Conservation (phyloP, 2,329 filamentous ascomycete species). For the Teratosphaeria destructans region DNA sequence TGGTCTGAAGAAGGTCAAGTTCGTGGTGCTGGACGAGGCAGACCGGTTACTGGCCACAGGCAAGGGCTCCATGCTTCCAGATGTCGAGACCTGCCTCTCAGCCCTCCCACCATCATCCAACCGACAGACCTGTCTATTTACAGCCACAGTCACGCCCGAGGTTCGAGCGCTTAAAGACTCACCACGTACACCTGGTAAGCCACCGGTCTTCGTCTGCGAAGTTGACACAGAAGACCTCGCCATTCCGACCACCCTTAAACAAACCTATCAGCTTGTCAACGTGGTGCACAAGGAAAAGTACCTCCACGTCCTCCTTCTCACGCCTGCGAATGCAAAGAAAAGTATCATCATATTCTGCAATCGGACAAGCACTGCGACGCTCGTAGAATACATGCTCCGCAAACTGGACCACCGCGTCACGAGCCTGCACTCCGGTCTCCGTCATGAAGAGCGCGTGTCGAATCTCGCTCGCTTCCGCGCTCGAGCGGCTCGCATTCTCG, state of each 20-base stretch:
- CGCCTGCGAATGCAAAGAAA: conserved; percentile 62
- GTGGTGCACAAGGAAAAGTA: conserved; percentile 93
- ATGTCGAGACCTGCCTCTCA: conserved; percentile 78
- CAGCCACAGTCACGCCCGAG: conserved; percentile 87
- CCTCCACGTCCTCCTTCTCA: conserved; percentile 82
- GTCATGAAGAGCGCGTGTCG: conserved; percentile 71
- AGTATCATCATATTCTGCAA: conserved; percentile 92
- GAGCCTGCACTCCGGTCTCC: conserved; percentile 76
- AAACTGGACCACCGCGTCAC: conserved; percentile 83
- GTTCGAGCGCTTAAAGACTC: conserved; percentile 70
- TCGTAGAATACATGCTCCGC: conserved; percentile 78
- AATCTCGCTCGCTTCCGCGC: conserved; percentile 90
- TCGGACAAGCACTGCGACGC: conserved; percentile 75
- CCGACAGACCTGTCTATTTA: conserved; percentile 92
- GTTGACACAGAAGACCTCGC: conserved; percentile 63
- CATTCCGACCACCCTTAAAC: conserved; percentile 68
- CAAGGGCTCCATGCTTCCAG: conserved; percentile 82
- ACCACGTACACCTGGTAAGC: conserved; percentile 52
- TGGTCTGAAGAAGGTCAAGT: conserved; percentile 66
- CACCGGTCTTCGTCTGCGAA: conserved; percentile 80
- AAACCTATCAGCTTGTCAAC: conserved; percentile 79
- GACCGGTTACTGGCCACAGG: conserved; percentile 69
- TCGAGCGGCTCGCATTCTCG: conserved; percentile 73
- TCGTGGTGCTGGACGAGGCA: conserved; percentile 91
- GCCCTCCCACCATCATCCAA: conserved; percentile 65